These are phyloP conservation scores for Candida ipomoeae DNA, from an alignment of 805 yeast genomes.

Conservation along the genomic window DNA sequence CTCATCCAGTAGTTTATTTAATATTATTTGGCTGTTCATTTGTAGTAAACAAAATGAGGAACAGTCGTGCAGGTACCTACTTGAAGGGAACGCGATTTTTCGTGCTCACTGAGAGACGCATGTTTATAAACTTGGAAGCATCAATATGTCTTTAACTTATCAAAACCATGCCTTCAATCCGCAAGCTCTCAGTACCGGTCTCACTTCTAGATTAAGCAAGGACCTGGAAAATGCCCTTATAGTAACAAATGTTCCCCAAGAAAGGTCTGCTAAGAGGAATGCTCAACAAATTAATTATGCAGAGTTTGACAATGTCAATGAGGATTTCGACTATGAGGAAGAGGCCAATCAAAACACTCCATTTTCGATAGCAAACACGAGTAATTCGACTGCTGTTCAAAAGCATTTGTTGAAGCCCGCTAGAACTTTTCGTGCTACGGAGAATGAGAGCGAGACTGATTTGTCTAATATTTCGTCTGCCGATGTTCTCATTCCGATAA, in stretches of 20 bases:
- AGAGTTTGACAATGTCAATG: constrained; percentile 65
- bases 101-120: neutral
- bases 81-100: neutral
- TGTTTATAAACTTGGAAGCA: neutral
- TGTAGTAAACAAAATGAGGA: neutral
- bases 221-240: constrained; percentile 71
- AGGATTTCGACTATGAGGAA: constrained; percentile 37
- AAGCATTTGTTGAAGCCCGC: constrained; percentile 24
- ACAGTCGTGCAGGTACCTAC: constrained; percentile 6
- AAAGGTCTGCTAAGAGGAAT: constrained; percentile 70
- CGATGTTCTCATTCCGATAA: constrained; percentile 60
- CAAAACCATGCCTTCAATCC: constrained; percentile 40
- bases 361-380: constrained; percentile 23
- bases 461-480: neutral
- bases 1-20: constrained; percentile 1
- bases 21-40: neutral
- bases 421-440: constrained; percentile 8
- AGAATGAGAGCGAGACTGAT: constrained; percentile 2
- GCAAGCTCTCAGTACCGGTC: constrained; percentile 77
- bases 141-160: constrained; percentile 14
- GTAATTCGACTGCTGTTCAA: constrained; percentile 32
- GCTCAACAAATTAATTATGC: constrained; percentile 77
- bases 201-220: constrained; percentile 60
- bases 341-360: constrained; percentile 13
- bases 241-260: constrained; percentile 63